Percentiles rank a stretch among this genome's conserved stretches.
These are phyloP conservation scores for Ephemerocybe angulata DNA, from an alignment of 768 basidiomycete genomes.

Conservation along the genomic window DNA sequence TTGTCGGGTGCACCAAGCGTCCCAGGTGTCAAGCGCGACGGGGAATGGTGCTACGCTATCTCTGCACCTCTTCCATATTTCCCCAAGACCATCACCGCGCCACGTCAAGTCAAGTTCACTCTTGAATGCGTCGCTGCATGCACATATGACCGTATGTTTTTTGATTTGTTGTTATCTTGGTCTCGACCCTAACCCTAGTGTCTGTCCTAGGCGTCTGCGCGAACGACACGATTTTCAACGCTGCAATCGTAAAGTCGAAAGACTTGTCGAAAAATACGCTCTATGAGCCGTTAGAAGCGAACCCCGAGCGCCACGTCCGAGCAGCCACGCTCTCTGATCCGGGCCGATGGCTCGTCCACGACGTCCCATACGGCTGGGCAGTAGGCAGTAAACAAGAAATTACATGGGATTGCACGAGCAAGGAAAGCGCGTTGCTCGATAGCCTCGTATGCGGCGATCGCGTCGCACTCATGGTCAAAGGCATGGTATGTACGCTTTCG, in stretches of 20 bases:
- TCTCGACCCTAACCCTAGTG: conserved; percentile 13
- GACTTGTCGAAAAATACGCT: neutral
- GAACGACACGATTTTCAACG: conserved; percentile 28
- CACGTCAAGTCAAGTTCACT: conserved; percentile 11
- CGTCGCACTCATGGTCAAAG: conserved; percentile 6
- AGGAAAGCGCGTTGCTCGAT: neutral
- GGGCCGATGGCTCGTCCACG: conserved; percentile 25
- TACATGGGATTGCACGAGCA: conserved; percentile 15
- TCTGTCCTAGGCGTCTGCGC: conserved; percentile 1
- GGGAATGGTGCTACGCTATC: conserved; percentile 14
- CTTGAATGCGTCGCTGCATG: conserved; percentile 12
- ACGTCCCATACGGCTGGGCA: conserved; percentile 20
- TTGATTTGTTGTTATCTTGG: neutral
- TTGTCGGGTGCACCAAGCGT: neutral
- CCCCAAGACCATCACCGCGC: neutral
- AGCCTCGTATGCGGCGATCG: conserved; percentile 4
- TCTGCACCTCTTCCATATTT: conserved; percentile 10
- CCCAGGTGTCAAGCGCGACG: neutral
- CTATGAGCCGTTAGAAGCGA: conserved; percentile 1
- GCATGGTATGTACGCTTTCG: conserved; percentile 1
- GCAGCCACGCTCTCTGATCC: conserved; percentile 10
- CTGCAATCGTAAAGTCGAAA: conserved; percentile 21
- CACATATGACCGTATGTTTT: neutral
- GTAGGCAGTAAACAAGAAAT: conserved; percentile 16
- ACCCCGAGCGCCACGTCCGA: conserved; percentile 12